Evolutionary conservation across 768 basidiomycete species (phyloP), one percentile per base, ranked within the genome.

Genomic region (Phanerochaete carnosa): DNA sequence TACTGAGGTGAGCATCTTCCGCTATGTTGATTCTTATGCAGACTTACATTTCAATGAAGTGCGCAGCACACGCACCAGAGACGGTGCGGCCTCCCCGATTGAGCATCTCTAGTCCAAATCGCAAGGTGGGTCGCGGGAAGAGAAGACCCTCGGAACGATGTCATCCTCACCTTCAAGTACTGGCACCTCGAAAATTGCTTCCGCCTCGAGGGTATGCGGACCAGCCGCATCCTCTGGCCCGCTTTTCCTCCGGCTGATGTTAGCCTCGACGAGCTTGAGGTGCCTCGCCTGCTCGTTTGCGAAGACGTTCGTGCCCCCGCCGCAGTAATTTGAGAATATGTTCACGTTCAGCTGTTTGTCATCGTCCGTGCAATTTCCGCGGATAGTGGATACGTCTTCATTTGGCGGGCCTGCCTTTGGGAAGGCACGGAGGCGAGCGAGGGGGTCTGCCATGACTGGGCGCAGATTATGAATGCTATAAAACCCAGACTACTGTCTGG

Each of bases 391-490:
- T 1, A 64, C 39, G 55, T 68, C 64, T 37, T 69, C 56, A 47
- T 71, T 71, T n/a, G 68, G 70, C 1, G 63, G 37, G 15, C 63
- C 62, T 2, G 70, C 70, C 29, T 60, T 51, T 4, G 68, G 68
- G 52, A 66, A 63, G 23, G 62, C 13, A n/a, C 64, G 54, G 13
- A 55, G 54, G 25, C 54, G 54, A 22, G 33, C 54, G 23, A 39
- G 32, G 2, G 54, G 35, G 25, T 55, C 54, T 16, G 52, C 6
- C 54, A 55, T 55, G 37, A 16, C 43, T 3, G 37, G 35, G 51
- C 51, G 51, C 46, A 26, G 46, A 47, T n/a, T n/a, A n/a, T n/a
- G n/a, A n/a, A n/a, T n/a, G n/a, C n/a, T n/a, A n/a, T n/a, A n/a
- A n/a, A n/a, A n/a, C n/a, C n/a, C n/a, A n/a, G n/a, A n/a, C n/a